These are phyloP conservation scores for Agarophyton chilense DNA, from an alignment of 23 red algal species.

Conservation along the genomic window DNA sequence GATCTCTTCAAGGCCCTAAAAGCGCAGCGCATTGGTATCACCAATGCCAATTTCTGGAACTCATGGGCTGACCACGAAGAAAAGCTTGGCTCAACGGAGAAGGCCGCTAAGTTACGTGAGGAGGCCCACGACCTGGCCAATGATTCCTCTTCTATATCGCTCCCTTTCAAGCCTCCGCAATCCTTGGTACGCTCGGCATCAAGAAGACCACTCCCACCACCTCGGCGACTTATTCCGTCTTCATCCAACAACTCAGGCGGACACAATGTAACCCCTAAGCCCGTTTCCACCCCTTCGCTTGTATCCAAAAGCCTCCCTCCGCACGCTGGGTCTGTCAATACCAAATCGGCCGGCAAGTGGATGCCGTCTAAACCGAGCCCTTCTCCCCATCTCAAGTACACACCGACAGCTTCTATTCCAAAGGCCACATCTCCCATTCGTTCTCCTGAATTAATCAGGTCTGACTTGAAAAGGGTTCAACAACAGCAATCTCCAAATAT, in stretches of 20 bases:
- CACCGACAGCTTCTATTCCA: not conserved
- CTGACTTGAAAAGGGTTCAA: slow-evolving; percentile 11
- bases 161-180: not conserved
- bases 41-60: slow-evolving; percentile 62
- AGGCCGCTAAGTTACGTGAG: slow-evolving; percentile 79
- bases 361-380: not conserved
- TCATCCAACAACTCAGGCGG: not conserved
- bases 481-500: slow-evolving; percentile 20
- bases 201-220: not conserved
- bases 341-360: not conserved
- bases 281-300: not conserved
- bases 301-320: slow-evolving; percentile 28
- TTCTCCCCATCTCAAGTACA: not conserved
- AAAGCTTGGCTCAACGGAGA: slow-evolving; percentile 37
- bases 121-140: slow-evolving; percentile 51
- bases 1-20: slow-evolving; percentile 85
- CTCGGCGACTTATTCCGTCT: not conserved
- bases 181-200: not conserved
- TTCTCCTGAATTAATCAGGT: slow-evolving; percentile 15
- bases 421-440: not conserved
- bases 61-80: slow-evolving; percentile 86
- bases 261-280: not conserved
- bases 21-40: slow-evolving; percentile 86
- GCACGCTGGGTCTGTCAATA: not conserved
- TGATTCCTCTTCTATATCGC: slow-evolving; percentile 18